Base-by-base conservation (phyloP, 352 stramenopile species). In the Phytophthora lateralis region DNA sequence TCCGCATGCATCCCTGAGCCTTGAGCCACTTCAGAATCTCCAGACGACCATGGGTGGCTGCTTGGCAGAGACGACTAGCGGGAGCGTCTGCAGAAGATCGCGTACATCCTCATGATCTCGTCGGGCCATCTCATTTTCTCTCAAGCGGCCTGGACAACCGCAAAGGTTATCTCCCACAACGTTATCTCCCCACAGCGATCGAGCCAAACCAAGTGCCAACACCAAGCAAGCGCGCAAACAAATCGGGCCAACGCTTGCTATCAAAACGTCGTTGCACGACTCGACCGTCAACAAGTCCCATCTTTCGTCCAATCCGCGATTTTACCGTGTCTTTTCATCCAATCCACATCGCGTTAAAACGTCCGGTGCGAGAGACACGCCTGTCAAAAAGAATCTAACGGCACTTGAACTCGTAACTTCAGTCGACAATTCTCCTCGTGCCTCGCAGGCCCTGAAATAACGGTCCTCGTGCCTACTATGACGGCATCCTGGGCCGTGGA, bases 401-500 rank as follows among this genome's bases (percentile, higher is more conserved):
- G 26, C 26, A 51, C 24, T 64, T 58, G 46, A 64, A 52, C 43
- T 32, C 15, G 6, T 29, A 20, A 41, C 29, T 39, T 64, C 49
- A 66, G 49, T 66, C 41, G 41, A 17, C 58, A 66, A 66, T 60
- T 60, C 26, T 4, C 49, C 27, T 8, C 8, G 11, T 50, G 0
- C 27, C 27, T 32, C 27, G 27, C 27, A 11, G 27, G 0, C 8
- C 27, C 27, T 32, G 1, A 32, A 2, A 10, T 32, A 11, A 32
- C 27, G 27, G 27, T 14, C 1, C 20, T 4, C 20, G 3, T 18
- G 38, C 20, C 38, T 9, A 44, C 44, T 3, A 66, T 67, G 59
- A 67, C 59, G 37, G 43, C 59, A 15, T 56, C 43, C 2, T 62
- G 50, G 35, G 24, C 24, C 14, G 15, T 30, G 26, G 51, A 67